Evolutionary conservation across 2,329 filamentous ascomycete genomes (phyloP).

Genomic region (Microcera coccophila): DNA sequence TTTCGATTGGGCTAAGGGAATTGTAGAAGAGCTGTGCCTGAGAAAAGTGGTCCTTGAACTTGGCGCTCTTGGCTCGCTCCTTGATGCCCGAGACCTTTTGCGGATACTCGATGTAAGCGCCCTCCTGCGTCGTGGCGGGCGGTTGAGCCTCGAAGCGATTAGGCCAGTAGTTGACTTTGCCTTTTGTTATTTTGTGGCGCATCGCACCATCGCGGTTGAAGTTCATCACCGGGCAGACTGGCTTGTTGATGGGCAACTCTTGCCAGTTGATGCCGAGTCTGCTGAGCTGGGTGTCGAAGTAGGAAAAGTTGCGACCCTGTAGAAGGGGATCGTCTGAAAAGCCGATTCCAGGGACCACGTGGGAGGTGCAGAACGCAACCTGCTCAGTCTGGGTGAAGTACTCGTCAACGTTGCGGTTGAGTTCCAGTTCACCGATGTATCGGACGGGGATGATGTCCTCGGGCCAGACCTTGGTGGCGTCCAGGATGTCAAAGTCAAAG

Average conservation of each 20-base stretch:
- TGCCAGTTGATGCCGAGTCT: constrained; percentile 72
- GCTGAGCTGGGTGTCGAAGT: constrained; percentile 65
- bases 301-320: constrained; percentile 68
- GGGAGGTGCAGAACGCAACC: constrained; percentile 75
- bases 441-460: constrained; percentile 71
- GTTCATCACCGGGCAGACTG: constrained; percentile 71
- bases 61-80: constrained; percentile 61
- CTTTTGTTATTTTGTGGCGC: constrained; percentile 66
- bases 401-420: constrained; percentile 77
- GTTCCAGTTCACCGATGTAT: constrained; percentile 74
- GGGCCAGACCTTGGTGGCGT: constrained; percentile 83
- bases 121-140: constrained; percentile 58
- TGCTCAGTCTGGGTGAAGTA: constrained; percentile 82
- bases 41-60: constrained; percentile 73
- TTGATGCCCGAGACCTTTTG: constrained; percentile 67
- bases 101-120: constrained; percentile 63
- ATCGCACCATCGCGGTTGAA: constrained; percentile 71
- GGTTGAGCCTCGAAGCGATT: constrained; percentile 59
- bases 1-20: constrained; percentile 64
- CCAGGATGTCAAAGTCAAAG: constrained; percentile 82
- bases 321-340: constrained; percentile 71
- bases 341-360: constrained; percentile 74
- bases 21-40: constrained; percentile 84
- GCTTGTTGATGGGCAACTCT: constrained; percentile 72
- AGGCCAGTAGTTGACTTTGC: constrained; percentile 65